phyloP scores from a whole-genome alignment of 768 basidiomycete species.

The Sistotremastrum suecicum region DNA sequence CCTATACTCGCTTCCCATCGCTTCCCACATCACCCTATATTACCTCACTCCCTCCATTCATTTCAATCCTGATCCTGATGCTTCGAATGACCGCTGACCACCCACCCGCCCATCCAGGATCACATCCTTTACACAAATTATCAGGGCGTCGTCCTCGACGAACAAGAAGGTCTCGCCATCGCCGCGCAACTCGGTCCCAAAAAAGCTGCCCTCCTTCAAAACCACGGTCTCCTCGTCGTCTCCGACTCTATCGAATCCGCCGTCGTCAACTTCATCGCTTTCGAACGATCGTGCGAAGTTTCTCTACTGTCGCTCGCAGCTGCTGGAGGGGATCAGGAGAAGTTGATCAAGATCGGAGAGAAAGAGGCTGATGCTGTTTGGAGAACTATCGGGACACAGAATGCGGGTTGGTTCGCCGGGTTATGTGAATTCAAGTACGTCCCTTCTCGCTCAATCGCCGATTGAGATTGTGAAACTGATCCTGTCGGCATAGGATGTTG shows the following conservation, averaged over 20 bases:
- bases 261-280: slow-evolving; percentile 25
- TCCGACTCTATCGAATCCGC: slow-evolving; percentile 29
- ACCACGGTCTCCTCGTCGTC: slow-evolving; percentile 19
- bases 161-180: slow-evolving; percentile 31
- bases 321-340: slow-evolving; percentile 13
- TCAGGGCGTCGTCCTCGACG: slow-evolving; percentile 33
- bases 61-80: no score
- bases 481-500: no score
- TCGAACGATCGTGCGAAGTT: slow-evolving; percentile 33
- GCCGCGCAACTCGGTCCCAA: slow-evolving; percentile 26
- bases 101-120: slow-evolving; percentile 12
- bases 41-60: not conserved
- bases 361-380: slow-evolving; percentile 14
- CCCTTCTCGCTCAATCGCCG: no score
- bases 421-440: no score
- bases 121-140: slow-evolving; percentile 30
- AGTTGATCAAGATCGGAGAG: slow-evolving; percentile 12
- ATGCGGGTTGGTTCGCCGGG: no score
- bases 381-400: slow-evolving; percentile 3
- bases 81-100: not conserved
- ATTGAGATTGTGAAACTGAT: no score
- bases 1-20: no score
- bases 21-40: not conserved
- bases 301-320: slow-evolving; percentile 32
- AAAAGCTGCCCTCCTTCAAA: slow-evolving; percentile 29